Evolutionary conservation across 306 rosid species (phyloP).

Genomic region (Rosa chinensis): DNA sequence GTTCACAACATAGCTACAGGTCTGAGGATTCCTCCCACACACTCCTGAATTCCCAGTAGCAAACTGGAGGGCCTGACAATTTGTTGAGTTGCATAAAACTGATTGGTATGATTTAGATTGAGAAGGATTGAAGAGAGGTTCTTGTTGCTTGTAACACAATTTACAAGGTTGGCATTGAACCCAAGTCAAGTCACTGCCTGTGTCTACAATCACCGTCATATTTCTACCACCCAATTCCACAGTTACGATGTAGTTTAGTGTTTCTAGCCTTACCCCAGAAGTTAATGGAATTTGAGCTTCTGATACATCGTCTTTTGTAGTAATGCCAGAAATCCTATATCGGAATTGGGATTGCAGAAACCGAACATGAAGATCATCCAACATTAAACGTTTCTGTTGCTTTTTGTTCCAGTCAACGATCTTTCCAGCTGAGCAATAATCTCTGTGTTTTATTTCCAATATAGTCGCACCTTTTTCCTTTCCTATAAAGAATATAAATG

Average conservation of each 20-base stretch:
- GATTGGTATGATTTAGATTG: slow-evolving; percentile 55
- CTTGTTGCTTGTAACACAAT: slow-evolving; percentile 68
- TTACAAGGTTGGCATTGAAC: slow-evolving; percentile 83
- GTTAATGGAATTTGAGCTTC: slow-evolving; percentile 62
- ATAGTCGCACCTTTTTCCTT: slow-evolving; percentile 54
- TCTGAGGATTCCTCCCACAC: slow-evolving; percentile 34
- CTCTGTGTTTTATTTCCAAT: slow-evolving; percentile 70
- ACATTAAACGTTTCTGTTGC: slow-evolving; percentile 41
- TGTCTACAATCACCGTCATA: slow-evolving; percentile 74
- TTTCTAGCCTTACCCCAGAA: slow-evolving; percentile 60
- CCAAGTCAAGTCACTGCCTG: slow-evolving; percentile 92
- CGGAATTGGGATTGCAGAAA: slow-evolving; percentile 45
- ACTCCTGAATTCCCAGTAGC: slow-evolving; percentile 48
- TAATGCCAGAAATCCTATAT: slow-evolving; percentile 24
- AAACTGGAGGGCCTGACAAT: slow-evolving; percentile 51
- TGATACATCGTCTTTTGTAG: slow-evolving; percentile 25
- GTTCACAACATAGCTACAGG: slow-evolving; percentile 53
- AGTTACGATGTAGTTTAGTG: slow-evolving; percentile 75
- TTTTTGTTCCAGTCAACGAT: slow-evolving; percentile 37
- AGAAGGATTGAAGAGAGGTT: slow-evolving; percentile 67
- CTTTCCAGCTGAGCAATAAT: slow-evolving; percentile 50
- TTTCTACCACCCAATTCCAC: slow-evolving; percentile 55
- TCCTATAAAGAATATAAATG: slow-evolving; percentile 41
- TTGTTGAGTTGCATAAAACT: slow-evolving; percentile 54
- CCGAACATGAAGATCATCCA: slow-evolving; percentile 50